These are phyloP conservation scores for Plasmodium gaboni DNA, from an alignment of 169 alveolate species.

Conservation along the genomic window DNA sequence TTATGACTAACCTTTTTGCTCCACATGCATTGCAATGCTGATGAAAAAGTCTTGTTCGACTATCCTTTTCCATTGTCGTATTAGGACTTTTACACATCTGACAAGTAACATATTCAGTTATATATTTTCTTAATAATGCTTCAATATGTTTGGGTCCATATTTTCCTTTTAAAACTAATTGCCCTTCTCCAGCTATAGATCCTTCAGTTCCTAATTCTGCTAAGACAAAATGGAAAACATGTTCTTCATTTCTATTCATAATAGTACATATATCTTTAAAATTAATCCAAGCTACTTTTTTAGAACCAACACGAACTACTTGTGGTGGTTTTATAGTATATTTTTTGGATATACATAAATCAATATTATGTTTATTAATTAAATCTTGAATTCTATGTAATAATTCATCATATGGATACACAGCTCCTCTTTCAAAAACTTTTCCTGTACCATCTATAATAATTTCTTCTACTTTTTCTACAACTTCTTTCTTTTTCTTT, in stretches of 20 bases:
- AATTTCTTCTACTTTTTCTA: conserved; percentile 80
- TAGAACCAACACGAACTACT: conserved; percentile 96
- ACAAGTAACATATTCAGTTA: conserved; percentile 96
- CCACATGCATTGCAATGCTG: conserved; percentile 95
- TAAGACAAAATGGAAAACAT: conserved; percentile 94
- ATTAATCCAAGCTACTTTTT: conserved; percentile 96
- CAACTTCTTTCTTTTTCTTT: conserved; percentile 83
- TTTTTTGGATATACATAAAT: conserved; percentile 90
- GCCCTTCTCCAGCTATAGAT: conserved; percentile 95
- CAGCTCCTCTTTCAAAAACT: conserved; percentile 89
- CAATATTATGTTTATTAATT: conserved; percentile 92
- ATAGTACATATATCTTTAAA: conserved; percentile 93
- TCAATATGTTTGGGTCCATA: conserved; percentile 95
- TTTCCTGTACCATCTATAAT: conserved; percentile 87
- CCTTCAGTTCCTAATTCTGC: conserved; percentile 96
- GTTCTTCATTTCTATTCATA: conserved; percentile 95
- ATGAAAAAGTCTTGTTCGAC: conserved; percentile 92
- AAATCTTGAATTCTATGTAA: conserved; percentile 90
- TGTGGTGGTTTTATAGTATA: conserved; percentile 94
- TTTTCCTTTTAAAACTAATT: conserved; percentile 94
- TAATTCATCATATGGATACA: conserved; percentile 91
- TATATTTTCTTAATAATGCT: conserved; percentile 92
- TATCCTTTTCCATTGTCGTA: conserved; percentile 94
- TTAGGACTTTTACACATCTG: conserved; percentile 95
- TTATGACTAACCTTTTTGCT: conserved; percentile 85